phyloP scores from a whole-genome alignment of 371 early-diverging fungal genomes.

The Mucor sp. region DNA sequence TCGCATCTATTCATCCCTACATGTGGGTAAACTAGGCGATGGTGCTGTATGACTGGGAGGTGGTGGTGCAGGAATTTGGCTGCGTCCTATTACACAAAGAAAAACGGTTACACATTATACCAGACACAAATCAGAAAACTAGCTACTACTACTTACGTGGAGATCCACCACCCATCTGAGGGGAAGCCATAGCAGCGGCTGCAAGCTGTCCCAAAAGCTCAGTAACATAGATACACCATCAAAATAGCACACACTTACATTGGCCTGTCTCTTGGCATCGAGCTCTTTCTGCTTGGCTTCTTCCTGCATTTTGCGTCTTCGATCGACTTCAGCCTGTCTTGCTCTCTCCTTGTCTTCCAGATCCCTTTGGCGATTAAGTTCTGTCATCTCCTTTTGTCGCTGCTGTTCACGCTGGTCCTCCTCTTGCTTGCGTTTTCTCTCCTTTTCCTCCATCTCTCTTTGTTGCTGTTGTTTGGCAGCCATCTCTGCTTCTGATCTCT shows the following conservation, averaged over 20 bases:
- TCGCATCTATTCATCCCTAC: neutral
- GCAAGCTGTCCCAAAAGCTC: neutral
- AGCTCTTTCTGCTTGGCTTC: conserved; percentile 26
- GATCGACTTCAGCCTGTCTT: conserved; percentile 26
- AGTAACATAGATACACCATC: neutral
- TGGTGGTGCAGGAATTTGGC: conserved; percentile 25
- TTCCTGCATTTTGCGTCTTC: conserved; percentile 34
- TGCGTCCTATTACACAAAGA: conserved; percentile 16
- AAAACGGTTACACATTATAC: neutral
- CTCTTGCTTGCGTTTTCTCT: conserved; percentile 9
- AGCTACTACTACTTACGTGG: conserved; percentile 6
- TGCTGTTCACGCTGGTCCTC: conserved; percentile 17
- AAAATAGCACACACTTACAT: conserved; percentile 4
- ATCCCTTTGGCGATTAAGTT: conserved; percentile 9
- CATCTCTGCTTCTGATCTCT: conserved; percentile 15
- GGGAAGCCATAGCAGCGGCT: conserved; percentile 18
- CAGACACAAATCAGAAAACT: too few species aligned
- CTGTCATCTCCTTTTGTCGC: conserved; percentile 18
- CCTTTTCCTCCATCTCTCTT: conserved; percentile 11
- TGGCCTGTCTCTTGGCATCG: conserved; percentile 20
- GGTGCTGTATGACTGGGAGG: conserved; percentile 7
- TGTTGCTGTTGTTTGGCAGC: conserved; percentile 19
- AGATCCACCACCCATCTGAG: conserved; percentile 15
- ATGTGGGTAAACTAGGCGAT: neutral
- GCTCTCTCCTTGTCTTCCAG: conserved; percentile 19